phyloP scores from a whole-genome alignment of 2,329 filamentous ascomycete species.

The Sclerotinia sclerotiorum region DNA sequence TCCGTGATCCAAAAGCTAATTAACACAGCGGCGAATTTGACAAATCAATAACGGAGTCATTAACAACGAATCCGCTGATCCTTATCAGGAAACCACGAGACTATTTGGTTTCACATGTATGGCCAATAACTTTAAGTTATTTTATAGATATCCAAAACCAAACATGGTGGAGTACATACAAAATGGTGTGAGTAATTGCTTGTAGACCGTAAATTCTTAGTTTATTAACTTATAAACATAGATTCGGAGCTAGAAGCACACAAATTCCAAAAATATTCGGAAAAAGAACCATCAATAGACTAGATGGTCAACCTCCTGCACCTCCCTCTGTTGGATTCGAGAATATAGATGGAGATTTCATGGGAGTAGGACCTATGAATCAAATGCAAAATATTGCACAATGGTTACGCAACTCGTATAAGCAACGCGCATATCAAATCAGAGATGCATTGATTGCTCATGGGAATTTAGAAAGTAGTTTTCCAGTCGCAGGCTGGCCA shows the following conservation, averaged over 20 bases:
- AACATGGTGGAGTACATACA: slow-evolving; percentile 18
- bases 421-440: not conserved
- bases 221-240: not conserved
- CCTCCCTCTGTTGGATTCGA: slow-evolving; percentile 7
- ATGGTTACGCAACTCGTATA: slow-evolving; percentile 1
- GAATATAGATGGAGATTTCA: not conserved
- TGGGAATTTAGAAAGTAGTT: not conserved
- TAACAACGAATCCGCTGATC: not conserved
- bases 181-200: not conserved
- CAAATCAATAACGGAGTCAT: slow-evolving; percentile 1
- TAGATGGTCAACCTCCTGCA: not conserved
- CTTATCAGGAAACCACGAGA: not conserved
- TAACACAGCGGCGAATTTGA: slow-evolving; percentile 4
- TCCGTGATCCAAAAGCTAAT: not conserved
- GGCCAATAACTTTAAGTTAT: slow-evolving; percentile 7
- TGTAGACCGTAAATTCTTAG: too few relatives aligned
- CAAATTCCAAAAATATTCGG: slow-evolving; percentile 13
- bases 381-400: not conserved
- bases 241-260: slow-evolving; percentile 7
- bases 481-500: not conserved
- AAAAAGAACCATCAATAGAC: not conserved
- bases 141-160: slow-evolving; percentile 15
- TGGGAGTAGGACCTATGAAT: not conserved
- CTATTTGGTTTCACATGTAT: slow-evolving; percentile 5
- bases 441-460: slow-evolving; percentile 10